A percentile compares a stretch with the other conserved stretches of the same genome.
Evolutionary conservation across 768 basidiomycete genomes (phyloP).

Genomic region (Serpula lacrymans): DNA sequence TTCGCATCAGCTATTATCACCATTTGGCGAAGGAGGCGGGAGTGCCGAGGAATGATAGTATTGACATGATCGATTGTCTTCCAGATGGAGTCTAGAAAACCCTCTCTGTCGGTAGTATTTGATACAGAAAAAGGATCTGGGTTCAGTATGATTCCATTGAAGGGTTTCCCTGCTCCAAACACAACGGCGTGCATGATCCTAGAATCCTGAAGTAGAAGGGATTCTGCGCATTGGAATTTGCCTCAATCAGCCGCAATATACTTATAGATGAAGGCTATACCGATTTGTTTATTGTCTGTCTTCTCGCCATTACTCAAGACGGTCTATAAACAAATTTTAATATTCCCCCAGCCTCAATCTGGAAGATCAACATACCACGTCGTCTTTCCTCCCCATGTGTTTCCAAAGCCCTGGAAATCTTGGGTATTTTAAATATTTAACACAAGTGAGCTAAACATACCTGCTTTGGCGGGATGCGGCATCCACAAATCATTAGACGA

Average conservation of each 20-base stretch:
- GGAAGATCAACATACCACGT: slow-evolving; percentile 14
- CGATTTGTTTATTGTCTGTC: slow-evolving; percentile 25
- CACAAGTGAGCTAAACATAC: neutral
- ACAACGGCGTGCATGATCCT: slow-evolving; percentile 16
- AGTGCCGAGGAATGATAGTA: slow-evolving; percentile 21
- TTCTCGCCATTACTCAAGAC: slow-evolving; percentile 29
- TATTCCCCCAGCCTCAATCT: neutral
- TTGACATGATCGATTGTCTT: slow-evolving; percentile 22
- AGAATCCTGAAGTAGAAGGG: slow-evolving; percentile 14
- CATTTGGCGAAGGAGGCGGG: slow-evolving; percentile 21
- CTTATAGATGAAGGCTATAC: too few relatives aligned
- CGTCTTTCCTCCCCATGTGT: slow-evolving; percentile 17
- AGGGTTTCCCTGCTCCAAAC: slow-evolving; percentile 20
- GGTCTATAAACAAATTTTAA: slow-evolving; percentile 12
- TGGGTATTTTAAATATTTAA: neutral
- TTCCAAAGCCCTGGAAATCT: slow-evolving; percentile 15
- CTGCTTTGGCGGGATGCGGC: slow-evolving; percentile 14
- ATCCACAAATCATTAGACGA: slow-evolving; percentile 17
- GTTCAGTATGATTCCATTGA: slow-evolving; percentile 21
- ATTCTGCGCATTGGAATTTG: slow-evolving; percentile 15
- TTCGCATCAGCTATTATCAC: slow-evolving; percentile 15
- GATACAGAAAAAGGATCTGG: slow-evolving; percentile 6
- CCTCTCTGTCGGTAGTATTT: neutral
- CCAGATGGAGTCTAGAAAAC: slow-evolving; percentile 17
- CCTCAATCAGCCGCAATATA: neutral